phyloP scores from a whole-genome alignment of 768 basidiomycete species.

The Leucocoprinus sp. region DNA sequence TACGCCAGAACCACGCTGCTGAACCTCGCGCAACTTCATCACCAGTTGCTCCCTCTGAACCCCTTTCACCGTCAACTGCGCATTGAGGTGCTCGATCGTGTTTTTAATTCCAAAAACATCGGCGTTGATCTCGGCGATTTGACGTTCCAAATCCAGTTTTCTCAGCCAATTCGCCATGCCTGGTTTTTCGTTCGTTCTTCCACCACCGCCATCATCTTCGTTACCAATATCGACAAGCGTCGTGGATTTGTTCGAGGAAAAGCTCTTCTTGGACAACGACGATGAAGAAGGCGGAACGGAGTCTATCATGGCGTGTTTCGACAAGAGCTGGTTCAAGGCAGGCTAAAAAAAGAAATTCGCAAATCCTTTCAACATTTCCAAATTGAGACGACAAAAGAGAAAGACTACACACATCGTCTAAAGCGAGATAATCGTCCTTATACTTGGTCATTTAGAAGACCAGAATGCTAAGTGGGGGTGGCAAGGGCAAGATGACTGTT shows the following conservation, averaged over 20 bases:
- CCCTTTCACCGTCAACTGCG: slow-evolving; percentile 2
- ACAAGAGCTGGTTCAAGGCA: slow-evolving; percentile 1
- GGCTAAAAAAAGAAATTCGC: neutral
- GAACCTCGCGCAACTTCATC: neutral
- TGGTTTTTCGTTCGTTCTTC: neutral
- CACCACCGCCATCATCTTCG: no score
- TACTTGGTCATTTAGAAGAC: slow-evolving; percentile 4
- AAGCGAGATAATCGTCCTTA: slow-evolving; percentile 2
- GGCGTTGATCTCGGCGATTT: slow-evolving; percentile 7
- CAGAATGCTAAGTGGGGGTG: no score
- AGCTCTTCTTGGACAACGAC: no score
- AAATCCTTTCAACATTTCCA: neutral
- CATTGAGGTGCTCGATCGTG: neutral
- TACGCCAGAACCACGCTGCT: no score
- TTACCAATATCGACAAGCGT: neutral
- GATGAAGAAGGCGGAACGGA: neutral
- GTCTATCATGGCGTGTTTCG: no score
- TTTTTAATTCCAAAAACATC: slow-evolving; percentile 5
- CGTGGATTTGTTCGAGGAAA: neutral
- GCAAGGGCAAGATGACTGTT: no score
- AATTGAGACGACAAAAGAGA: neutral
- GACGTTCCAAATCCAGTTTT: slow-evolving; percentile 1
- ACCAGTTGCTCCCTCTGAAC: slow-evolving; percentile 4
- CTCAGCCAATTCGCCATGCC: neutral
- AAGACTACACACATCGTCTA: slow-evolving; percentile 3